Conservation (phyloP, 2,329 filamentous ascomycete species). For the Trichoderma pleuroti region DNA sequence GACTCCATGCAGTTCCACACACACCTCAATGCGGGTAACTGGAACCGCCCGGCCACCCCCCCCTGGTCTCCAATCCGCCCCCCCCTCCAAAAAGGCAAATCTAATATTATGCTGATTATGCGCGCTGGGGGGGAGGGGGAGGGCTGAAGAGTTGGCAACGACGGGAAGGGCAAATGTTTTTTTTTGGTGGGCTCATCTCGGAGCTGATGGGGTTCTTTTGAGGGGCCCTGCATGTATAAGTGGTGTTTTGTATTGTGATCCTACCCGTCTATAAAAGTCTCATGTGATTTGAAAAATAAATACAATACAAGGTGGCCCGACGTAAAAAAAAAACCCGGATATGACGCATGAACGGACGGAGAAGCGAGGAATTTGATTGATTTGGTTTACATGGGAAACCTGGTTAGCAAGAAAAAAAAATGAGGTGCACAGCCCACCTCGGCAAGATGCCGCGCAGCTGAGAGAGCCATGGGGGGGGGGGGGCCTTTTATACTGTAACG, state of each 20-base stretch:
- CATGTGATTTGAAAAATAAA: neutral
- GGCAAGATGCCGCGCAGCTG: neutral
- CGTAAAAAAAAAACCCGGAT: too few species aligned
- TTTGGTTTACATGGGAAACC: neutral
- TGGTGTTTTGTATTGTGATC: neutral
- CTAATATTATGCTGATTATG: conserved; percentile 14
- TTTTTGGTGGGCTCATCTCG: neutral
- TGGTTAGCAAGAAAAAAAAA: neutral
- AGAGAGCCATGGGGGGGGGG: neutral
- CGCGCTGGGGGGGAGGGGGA: neutral
- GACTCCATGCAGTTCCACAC: neutral
- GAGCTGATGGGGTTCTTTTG: neutral
- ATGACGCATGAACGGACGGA: neutral
- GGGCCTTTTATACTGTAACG: neutral
- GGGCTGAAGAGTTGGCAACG: neutral
- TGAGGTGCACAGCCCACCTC: neutral
- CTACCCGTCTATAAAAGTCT: neutral
- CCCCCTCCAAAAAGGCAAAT: neutral
- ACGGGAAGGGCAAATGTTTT: neutral
- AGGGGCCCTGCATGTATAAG: neutral
- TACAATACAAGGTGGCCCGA: neutral
- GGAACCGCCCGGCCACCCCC: neutral
- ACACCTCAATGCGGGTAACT: neutral
- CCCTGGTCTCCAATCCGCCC: neutral
- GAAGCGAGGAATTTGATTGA: neutral